Evolutionary conservation across 1,284 basidiomycete species (phyloP), one percentile per base, ranked within the genome.

Genomic region (Trichosporon asahii): DNA sequence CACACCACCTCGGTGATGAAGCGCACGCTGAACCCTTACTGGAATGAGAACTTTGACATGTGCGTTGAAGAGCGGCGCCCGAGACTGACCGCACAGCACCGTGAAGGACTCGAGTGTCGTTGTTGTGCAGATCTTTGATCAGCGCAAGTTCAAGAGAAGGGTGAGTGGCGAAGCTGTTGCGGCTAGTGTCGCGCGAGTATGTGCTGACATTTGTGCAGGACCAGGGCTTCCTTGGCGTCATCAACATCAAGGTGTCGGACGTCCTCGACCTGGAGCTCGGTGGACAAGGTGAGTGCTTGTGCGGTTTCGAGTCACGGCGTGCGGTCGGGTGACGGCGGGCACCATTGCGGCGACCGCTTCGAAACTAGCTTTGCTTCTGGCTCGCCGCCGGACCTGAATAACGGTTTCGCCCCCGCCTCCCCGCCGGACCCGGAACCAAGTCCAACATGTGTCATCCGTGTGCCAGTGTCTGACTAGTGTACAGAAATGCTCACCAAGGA

Each of bases 91-190:
- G 5, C 23, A 21, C 64, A 94, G 92, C 76, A 90, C 88, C 64
- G 94, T 96, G 79, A 93, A 91, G 81, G 94, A 96, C 78, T 91
- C 91, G 3, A 95, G 93, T 29, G 90, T 95, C 64, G 88, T 98
- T 57, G 92, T 93, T 3, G 93, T 98, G 2, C 95, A 98, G 84
- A 94, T 97, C 78, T 97, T 97, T 77, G 95, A 98, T 84, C 95
- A 97, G 85, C 90, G 93, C 83, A 97, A 96, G 85, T 97, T 97
- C 86, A 97, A 96, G 86, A 88, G 92, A 84, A 90, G 90, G 83
- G 78, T 78, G 60, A 37, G 75, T 71, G 7, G 27, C 40, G 33
- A 31, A 23, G 23, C 23, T 53, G 23, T 12, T 23, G n/a, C 23
- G 15, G 15, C 57, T 6, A 33, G 57, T 31, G 57, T 31, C 29